A percentile compares a stretch with the other conserved stretches of the same genome.
Conservation (phyloP, 345 rosid genomes). For the Geranium rotundifolium region DNA sequence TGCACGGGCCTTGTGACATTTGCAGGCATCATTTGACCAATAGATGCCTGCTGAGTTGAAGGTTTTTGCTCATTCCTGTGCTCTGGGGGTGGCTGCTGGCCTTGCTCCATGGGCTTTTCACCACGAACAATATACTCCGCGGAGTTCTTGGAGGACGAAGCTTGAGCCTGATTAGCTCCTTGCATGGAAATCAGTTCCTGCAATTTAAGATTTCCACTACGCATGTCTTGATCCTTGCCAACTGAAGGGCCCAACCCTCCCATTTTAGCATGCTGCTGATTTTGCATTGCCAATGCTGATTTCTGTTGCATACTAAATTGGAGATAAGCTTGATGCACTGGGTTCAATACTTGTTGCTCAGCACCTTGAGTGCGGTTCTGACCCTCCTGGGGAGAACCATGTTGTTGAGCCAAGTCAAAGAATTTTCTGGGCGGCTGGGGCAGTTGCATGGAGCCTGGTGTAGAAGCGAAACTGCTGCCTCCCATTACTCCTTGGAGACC, state of each 20-base stretch:
- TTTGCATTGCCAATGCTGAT: constrained; percentile 34
- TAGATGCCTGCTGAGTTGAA: constrained; percentile 32
- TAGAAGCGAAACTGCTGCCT: constrained; percentile 47
- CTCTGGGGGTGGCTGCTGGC: constrained; percentile 36
- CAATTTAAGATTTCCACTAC: constrained; percentile 61
- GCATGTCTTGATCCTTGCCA: constrained; percentile 59
- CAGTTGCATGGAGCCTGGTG: constrained; percentile 64
- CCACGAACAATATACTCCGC: constrained; percentile 52
- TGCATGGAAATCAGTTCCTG: constrained; percentile 73
- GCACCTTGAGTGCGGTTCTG: constrained; percentile 43
- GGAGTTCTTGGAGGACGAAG: constrained; percentile 63
- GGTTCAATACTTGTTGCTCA: constrained; percentile 61
- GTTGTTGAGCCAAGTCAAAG: constrained; percentile 66
- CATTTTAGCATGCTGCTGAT: constrained; percentile 72
- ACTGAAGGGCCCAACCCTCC: constrained; percentile 43
- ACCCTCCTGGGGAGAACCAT: constrained; percentile 58
- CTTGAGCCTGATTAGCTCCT: constrained; percentile 61
- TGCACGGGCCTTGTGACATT: constrained; percentile 60
- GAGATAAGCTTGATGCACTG: constrained; percentile 74
- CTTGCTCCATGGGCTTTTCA: constrained; percentile 61
- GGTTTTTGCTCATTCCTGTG: constrained; percentile 54
- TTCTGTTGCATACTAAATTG: constrained; percentile 74
- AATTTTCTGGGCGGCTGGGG: constrained; percentile 77
- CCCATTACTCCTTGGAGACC: constrained; percentile 63
- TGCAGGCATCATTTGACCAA: constrained; percentile 49